Evolutionary conservation across 2,329 filamentous ascomycete genomes (phyloP).

Genomic region (Monosporascus sp.): DNA sequence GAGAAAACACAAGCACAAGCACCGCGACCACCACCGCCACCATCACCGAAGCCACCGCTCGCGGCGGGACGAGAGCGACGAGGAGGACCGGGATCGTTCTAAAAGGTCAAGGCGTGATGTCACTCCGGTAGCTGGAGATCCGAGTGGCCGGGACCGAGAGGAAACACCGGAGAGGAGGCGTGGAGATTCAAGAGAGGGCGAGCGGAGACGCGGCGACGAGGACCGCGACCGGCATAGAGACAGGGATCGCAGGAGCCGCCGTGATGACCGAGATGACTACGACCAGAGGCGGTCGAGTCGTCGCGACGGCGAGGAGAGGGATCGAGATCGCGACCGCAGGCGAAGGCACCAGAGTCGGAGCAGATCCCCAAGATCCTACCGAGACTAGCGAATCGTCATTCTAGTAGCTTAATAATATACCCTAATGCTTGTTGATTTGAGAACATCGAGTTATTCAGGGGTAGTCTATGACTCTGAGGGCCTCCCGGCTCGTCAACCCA

Average conservation of each 20-base stretch:
- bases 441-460: too few species aligned
- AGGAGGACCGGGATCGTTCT: conserved; percentile 15
- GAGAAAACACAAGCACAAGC: conserved; percentile 37
- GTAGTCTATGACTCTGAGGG: too few species aligned
- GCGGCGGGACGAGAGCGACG: conserved; percentile 21
- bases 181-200: conserved; percentile 23
- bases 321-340: conserved; percentile 19
- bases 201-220: conserved; percentile 25
- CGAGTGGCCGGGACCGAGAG: conserved; percentile 17
- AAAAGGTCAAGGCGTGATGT: conserved; percentile 34
- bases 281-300: conserved; percentile 10
- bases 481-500: too few species aligned
- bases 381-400: conserved; percentile 10
- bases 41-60: conserved; percentile 43
- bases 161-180: conserved; percentile 21
- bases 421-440: neutral
- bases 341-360: conserved; percentile 34
- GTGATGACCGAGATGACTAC: conserved; percentile 14
- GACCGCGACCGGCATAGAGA: conserved; percentile 17
- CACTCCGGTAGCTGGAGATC: conserved; percentile 19
- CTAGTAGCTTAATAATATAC: neutral
- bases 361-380: conserved; percentile 33
- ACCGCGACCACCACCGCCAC: conserved; percentile 33
- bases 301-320: conserved; percentile 16
- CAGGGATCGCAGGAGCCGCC: conserved; percentile 13